Conservation (phyloP, 2,329 filamentous ascomycete genomes). For the Ciborinia camelliae region DNA sequence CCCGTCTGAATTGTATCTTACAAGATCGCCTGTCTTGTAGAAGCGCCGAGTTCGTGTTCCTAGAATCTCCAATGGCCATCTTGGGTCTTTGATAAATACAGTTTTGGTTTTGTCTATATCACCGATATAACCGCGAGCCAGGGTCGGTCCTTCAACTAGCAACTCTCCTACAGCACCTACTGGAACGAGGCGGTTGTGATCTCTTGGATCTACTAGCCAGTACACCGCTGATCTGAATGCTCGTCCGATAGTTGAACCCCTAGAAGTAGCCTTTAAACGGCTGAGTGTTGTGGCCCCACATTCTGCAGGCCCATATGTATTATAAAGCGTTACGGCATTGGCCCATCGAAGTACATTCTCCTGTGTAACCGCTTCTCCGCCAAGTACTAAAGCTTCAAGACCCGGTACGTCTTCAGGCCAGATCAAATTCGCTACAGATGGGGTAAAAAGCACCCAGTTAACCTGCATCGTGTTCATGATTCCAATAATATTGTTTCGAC, state of each 20-base stretch:
- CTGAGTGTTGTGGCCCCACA: not conserved
- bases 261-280: slow-evolving; percentile 13
- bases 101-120: slow-evolving; percentile 38
- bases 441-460: slow-evolving; percentile 26
- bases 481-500: slow-evolving; percentile 22
- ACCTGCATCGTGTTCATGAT: slow-evolving; percentile 24
- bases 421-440: slow-evolving; percentile 31
- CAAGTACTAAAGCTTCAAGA: slow-evolving; percentile 23
- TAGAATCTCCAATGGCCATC: slow-evolving; percentile 30
- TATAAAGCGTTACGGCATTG: slow-evolving; percentile 4
- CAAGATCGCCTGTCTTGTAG: slow-evolving; percentile 59
- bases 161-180: slow-evolving; percentile 41
- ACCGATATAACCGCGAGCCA: slow-evolving; percentile 43
- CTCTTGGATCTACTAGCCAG: slow-evolving; percentile 43
- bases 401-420: slow-evolving; percentile 37
- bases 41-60: slow-evolving; percentile 41
- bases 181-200: slow-evolving; percentile 39
- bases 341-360: slow-evolving; percentile 38
- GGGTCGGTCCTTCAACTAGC: slow-evolving; percentile 39
- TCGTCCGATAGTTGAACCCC: slow-evolving; percentile 14
- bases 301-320: slow-evolving; percentile 15
- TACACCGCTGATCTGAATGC: not conserved
- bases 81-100: slow-evolving; percentile 37
- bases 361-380: slow-evolving; percentile 24
- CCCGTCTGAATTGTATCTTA: slow-evolving; percentile 52